Evolutionary conservation across 1,284 basidiomycete genomes (phyloP).

Genomic region (Cerioporus squamosus): DNA sequence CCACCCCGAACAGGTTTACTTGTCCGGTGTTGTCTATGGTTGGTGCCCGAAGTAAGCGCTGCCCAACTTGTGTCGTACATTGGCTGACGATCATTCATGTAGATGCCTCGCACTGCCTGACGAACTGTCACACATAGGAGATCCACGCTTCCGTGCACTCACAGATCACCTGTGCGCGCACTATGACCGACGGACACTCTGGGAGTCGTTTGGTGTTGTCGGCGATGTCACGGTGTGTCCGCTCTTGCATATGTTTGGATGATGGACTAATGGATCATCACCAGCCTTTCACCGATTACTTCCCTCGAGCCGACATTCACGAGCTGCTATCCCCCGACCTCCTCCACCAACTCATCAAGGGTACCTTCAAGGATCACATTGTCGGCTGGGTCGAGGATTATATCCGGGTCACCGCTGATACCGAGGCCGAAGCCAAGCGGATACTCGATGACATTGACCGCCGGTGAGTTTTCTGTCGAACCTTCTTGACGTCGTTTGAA

Average conservation of each 20-base stretch:
- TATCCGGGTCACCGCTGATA: neutral
- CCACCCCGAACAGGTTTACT: conserved; percentile 2
- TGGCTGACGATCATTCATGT: neutral
- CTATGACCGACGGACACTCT: conserved; percentile 3
- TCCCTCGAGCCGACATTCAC: conserved; percentile 17
- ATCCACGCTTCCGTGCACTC: conserved; percentile 4
- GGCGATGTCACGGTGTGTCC: neutral
- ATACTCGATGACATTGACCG: conserved; percentile 27
- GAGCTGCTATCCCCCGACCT: conserved; percentile 14
- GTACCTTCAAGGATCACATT: conserved; percentile 23
- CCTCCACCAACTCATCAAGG: conserved; percentile 9
- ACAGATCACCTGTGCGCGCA: conserved; percentile 12
- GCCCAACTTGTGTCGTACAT: neutral
- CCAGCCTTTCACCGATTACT: neutral
- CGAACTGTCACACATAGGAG: neutral
- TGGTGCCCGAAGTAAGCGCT: neutral
- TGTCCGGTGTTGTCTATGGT: neutral
- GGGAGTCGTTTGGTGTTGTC: neutral
- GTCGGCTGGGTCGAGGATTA: conserved; percentile 17
- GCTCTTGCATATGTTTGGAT: neutral
- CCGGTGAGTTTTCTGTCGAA: conserved; percentile 4
- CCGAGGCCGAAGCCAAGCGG: neutral
- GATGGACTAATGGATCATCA: neutral
- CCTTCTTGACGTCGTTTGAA: neutral
- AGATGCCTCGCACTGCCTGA: neutral